Evolutionary conservation across 345 rosid genomes (phyloP).

Genomic region (Linum usitatissimum): DNA sequence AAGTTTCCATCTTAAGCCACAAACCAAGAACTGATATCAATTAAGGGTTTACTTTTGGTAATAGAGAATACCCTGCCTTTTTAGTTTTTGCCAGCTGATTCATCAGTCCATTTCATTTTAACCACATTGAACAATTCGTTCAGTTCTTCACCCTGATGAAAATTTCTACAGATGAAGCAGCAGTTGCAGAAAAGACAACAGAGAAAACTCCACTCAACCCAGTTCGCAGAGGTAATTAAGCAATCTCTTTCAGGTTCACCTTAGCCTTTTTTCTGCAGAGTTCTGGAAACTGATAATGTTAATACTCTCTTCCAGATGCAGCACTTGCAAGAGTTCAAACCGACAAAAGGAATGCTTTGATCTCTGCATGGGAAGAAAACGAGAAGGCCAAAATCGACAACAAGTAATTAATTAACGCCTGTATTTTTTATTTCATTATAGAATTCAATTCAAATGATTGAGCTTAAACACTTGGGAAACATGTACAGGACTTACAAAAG

Average conservation of each 20-base stretch:
- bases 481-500: constrained; percentile 45
- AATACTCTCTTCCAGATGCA: constrained; percentile 23
- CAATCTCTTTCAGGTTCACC: neutral
- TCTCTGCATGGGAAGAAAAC: constrained; percentile 78
- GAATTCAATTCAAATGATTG: neutral
- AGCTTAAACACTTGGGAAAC: neutral
- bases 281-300: neutral
- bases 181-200: neutral
- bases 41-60: no score
- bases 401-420: constrained; percentile 35
- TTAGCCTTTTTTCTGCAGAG: neutral
- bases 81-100: neutral
- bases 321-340: constrained; percentile 39
- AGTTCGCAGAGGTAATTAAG: neutral
- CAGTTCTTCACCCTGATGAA: neutral
- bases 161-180: neutral
- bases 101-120: neutral
- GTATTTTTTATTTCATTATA: neutral
- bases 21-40: no score
- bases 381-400: constrained; percentile 71
- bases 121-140: neutral
- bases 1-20: no score
- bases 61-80: neutral
- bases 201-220: neutral
- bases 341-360: constrained; percentile 52